Percentiles rank a stretch among this genome's conserved stretches.
Evolutionary conservation across 2,329 filamentous ascomycete species (phyloP).

Genomic region (Mollisiaceae sp.): DNA sequence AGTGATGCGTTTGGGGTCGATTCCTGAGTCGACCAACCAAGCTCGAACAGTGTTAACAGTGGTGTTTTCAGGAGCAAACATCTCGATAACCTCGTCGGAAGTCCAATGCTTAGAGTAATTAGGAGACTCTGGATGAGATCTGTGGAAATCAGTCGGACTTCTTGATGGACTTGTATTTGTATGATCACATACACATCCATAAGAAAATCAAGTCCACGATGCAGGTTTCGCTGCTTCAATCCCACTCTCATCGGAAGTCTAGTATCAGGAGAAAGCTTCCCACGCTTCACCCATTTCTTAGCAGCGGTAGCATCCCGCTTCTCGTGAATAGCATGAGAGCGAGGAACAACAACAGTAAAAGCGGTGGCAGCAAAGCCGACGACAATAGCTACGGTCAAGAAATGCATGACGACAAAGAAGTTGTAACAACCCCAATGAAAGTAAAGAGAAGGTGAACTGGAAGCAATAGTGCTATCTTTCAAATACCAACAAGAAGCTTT

Average conservation of each 20-base stretch:
- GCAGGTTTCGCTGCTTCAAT: constrained; percentile 50
- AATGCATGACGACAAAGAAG: constrained; percentile 3
- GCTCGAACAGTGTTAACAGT: constrained; percentile 39
- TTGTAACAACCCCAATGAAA: not conserved
- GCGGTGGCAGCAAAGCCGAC: not conserved
- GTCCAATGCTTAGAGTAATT: constrained; percentile 32
- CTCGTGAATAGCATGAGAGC: constrained; percentile 31
- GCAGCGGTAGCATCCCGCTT: constrained; percentile 22
- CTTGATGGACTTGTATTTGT: not conserved
- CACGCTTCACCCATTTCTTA: constrained; percentile 31
- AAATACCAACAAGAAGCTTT: not conserved
- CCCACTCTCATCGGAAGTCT: constrained; percentile 51
- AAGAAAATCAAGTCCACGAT: constrained; percentile 48
- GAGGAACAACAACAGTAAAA: constrained; percentile 8
- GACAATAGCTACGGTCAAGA: not conserved
- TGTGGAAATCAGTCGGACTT: not conserved
- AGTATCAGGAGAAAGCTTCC: constrained; percentile 28
- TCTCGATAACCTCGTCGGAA: constrained; percentile 31
- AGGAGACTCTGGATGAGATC: constrained; percentile 34
- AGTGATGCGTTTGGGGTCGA: constrained; percentile 40
- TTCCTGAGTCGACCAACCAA: constrained; percentile 44
- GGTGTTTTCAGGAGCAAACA: constrained; percentile 42
- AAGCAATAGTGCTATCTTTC: not conserved
- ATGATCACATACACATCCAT: constrained; percentile 43
- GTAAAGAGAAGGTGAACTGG: not conserved